Conservation (phyloP, 2,329 filamentous ascomycete genomes). For the Albophoma yamanashiensis region DNA sequence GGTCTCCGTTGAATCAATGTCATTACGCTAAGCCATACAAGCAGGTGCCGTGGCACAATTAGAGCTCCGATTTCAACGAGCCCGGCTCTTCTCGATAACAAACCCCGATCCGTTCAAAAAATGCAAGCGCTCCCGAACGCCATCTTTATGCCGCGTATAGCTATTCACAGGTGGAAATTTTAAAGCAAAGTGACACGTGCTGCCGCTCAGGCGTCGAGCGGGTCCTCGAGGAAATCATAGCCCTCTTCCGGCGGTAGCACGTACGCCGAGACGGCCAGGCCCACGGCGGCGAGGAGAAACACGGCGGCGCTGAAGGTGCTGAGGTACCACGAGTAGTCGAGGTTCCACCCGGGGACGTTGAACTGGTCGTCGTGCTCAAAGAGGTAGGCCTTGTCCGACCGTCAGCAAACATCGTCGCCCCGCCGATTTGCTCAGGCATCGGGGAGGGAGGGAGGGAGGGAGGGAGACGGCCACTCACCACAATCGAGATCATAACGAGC, state of each 20-base stretch:
- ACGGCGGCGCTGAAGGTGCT: constrained; percentile 46
- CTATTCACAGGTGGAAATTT: neutral
- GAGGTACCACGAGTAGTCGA: constrained; percentile 72
- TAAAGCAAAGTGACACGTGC: neutral
- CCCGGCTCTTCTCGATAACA: neutral
- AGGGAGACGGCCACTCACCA: constrained; percentile 48
- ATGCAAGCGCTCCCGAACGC: neutral
- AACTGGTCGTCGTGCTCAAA: constrained; percentile 79
- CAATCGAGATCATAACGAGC: constrained; percentile 67
- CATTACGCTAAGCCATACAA: neutral
- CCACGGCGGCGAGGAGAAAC: constrained; percentile 41
- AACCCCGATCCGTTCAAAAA: neutral
- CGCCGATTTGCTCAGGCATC: too few relatives aligned
- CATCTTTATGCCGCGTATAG: neutral
- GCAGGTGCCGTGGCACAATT: neutral
- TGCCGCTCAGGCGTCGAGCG: constrained; percentile 35
- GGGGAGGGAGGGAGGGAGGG: too few relatives aligned
- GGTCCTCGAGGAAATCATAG: constrained; percentile 58
- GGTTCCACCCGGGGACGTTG: constrained; percentile 64
- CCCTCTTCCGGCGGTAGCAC: constrained; percentile 71
- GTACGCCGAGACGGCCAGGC: constrained; percentile 56
- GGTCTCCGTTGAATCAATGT: neutral
- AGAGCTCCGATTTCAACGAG: neutral
- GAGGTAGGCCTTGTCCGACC: constrained; percentile 55
- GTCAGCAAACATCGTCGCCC: neutral